Conservation (phyloP, 257 asterid genomes). For the Ligustrum vulgare region DNA sequence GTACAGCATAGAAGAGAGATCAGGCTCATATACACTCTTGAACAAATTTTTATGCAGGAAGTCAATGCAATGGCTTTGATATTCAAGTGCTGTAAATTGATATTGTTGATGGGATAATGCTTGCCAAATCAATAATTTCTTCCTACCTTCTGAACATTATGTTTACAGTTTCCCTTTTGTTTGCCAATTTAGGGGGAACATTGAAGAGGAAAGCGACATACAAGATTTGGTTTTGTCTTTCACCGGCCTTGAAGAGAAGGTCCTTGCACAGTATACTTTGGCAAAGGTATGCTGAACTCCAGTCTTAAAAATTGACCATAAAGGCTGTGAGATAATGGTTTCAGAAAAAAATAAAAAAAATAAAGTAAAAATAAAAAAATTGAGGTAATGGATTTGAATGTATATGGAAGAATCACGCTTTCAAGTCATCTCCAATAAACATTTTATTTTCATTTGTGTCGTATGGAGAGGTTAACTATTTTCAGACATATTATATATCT, state of each 20-base stretch:
- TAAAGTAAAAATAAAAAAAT: too few relatives aligned
- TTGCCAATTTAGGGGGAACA: conserved; percentile 57
- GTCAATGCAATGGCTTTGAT: conserved; percentile 5
- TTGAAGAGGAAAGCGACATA: conserved; percentile 73
- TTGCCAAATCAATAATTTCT: conserved; percentile 13
- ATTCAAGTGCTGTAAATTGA: not conserved
- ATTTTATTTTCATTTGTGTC: not conserved
- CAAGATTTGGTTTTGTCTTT: conserved; percentile 73
- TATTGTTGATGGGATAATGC: conserved; percentile 13
- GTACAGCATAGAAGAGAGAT: conserved; percentile 2
- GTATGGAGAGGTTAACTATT: not conserved
- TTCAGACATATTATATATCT: conserved; percentile 4
- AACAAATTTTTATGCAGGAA: conserved; percentile 11
- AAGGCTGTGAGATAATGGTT: conserved; percentile 1
- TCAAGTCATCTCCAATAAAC: not conserved
- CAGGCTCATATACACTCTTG: conserved; percentile 16
- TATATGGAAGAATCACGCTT: not conserved
- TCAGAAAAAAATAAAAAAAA: not conserved
- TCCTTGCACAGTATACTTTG: conserved; percentile 82
- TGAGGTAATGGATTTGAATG: not conserved
- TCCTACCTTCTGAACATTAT: conserved; percentile 26
- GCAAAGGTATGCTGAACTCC: conserved; percentile 65
- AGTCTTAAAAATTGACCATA: conserved; percentile 24
- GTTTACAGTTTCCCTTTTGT: conserved; percentile 22
- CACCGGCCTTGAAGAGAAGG: conserved; percentile 89